A percentile compares a stretch with the other conserved stretches of the same genome.
phyloP scores from a whole-genome alignment of 2,329 filamentous ascomycete species.

The Sarocladiaceae sp. region DNA sequence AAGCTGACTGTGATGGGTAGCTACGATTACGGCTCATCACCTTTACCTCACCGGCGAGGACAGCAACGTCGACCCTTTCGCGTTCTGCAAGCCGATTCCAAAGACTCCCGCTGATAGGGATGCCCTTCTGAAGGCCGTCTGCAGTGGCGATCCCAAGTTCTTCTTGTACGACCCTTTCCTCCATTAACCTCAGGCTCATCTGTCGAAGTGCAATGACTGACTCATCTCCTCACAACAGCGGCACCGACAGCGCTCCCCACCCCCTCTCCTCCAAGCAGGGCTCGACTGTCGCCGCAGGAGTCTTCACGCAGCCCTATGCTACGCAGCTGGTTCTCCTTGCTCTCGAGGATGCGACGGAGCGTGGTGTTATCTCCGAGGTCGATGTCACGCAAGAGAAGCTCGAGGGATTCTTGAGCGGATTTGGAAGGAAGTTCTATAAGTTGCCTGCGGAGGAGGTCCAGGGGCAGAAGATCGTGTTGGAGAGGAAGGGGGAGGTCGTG shows the following conservation, averaged over 20 bases:
- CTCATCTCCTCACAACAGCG: slow-evolving; percentile 21
- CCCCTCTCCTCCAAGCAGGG: slow-evolving; percentile 47
- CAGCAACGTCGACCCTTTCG: slow-evolving; percentile 47
- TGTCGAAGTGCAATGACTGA: too few relatives aligned
- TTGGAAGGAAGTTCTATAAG: slow-evolving; percentile 49
- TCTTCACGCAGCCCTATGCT: slow-evolving; percentile 72
- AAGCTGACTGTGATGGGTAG: slow-evolving; percentile 21
- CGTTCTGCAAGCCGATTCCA: slow-evolving; percentile 72
- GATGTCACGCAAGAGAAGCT: slow-evolving; percentile 51
- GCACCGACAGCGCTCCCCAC: slow-evolving; percentile 61
- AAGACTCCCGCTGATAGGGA: slow-evolving; percentile 67
- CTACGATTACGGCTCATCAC: slow-evolving; percentile 82
- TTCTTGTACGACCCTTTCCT: slow-evolving; percentile 61
- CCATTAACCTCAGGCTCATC: too few relatives aligned
- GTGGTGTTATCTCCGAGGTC: slow-evolving; percentile 42
- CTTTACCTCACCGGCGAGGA: slow-evolving; percentile 74
- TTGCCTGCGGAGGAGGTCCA: slow-evolving; percentile 21
- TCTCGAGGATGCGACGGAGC: slow-evolving; percentile 54
- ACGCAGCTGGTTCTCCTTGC: slow-evolving; percentile 56
- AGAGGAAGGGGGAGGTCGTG: slow-evolving; percentile 35
- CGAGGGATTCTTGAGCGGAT: slow-evolving; percentile 46
- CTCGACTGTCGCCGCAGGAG: slow-evolving; percentile 53
- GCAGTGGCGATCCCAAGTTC: slow-evolving; percentile 57
- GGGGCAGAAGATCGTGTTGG: slow-evolving; percentile 27
- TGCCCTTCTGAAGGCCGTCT: slow-evolving; percentile 61